These are phyloP conservation scores for Amanita exitialis DNA, from an alignment of 768 basidiomycete genomes.

Conservation along the genomic window DNA sequence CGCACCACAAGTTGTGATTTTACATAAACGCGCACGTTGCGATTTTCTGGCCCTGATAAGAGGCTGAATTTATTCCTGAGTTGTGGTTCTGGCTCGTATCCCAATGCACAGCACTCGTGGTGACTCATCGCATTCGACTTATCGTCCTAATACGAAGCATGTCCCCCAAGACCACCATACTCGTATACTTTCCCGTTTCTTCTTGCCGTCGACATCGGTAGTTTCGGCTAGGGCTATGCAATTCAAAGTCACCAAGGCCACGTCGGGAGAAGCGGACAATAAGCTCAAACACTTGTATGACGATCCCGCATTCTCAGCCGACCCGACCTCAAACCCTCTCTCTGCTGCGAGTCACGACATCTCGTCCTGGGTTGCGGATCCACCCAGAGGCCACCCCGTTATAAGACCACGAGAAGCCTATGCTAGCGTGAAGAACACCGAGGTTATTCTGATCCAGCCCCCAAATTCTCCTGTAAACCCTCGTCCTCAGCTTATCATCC, in stretches of 20 bases:
- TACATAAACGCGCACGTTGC: constrained; percentile 6
- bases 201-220: constrained; percentile 6
- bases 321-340: constrained; percentile 39
- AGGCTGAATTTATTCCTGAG: no score
- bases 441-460: constrained; percentile 20
- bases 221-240: neutral
- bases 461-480: constrained; percentile 22
- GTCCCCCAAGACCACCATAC: neutral
- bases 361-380: constrained; percentile 21
- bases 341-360: constrained; percentile 7
- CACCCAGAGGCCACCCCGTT: constrained; percentile 22
- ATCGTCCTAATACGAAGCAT: neutral
- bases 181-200: constrained; percentile 11
- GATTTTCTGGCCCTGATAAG: neutral
- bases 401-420: constrained; percentile 12
- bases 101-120: neutral
- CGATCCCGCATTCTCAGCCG: constrained; percentile 51
- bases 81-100: neutral
- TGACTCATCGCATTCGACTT: constrained; percentile 4
- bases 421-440: constrained; percentile 9
- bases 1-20: neutral
- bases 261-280: constrained; percentile 2
- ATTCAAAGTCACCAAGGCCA: constrained; percentile 5
- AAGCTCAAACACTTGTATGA: constrained; percentile 22
- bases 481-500: constrained; percentile 2